phyloP scores from a whole-genome alignment of 2,329 filamentous ascomycete species.

The Drechslerella coelobrocha region DNA sequence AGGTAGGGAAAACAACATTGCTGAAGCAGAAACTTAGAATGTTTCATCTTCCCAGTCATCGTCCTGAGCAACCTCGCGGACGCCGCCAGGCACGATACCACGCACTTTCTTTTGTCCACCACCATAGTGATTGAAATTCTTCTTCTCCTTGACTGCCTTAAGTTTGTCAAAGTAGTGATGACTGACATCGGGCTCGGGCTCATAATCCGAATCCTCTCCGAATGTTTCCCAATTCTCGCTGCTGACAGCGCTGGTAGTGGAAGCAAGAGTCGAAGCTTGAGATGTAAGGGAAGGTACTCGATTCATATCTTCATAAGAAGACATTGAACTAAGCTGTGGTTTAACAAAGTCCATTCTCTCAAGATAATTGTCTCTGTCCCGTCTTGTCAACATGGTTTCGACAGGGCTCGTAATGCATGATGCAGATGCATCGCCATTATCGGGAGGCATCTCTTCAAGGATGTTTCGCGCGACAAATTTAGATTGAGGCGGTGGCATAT shows the following conservation, averaged over 20 bases:
- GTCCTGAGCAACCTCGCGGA: slow-evolving; percentile 27
- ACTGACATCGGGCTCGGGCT: slow-evolving; percentile 44
- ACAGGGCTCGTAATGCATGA: slow-evolving; percentile 25
- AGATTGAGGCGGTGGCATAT: slow-evolving; percentile 31
- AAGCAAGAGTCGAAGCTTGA: slow-evolving; percentile 47
- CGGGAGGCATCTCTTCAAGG: slow-evolving; percentile 38
- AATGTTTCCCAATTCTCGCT: slow-evolving; percentile 56
- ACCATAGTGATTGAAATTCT: slow-evolving; percentile 36
- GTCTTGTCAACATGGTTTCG: slow-evolving; percentile 32
- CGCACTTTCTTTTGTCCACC: slow-evolving; percentile 37
- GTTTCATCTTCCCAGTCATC: slow-evolving; percentile 47
- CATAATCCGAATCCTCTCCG: slow-evolving; percentile 52
- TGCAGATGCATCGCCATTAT: slow-evolving; percentile 18
- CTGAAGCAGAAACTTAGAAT: slow-evolving; percentile 11
- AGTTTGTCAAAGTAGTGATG: slow-evolving; percentile 46
- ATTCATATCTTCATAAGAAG: slow-evolving; percentile 43
- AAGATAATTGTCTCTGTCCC: slow-evolving; percentile 8
- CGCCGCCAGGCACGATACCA: slow-evolving; percentile 12
- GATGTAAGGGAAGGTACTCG: slow-evolving; percentile 46
- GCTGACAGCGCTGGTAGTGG: slow-evolving; percentile 48
- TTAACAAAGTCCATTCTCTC: slow-evolving; percentile 21
- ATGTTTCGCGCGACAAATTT: slow-evolving; percentile 35
- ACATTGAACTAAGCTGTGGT: slow-evolving; percentile 8
- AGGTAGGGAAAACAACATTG: slow-evolving; percentile 8
- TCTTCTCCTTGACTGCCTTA: slow-evolving; percentile 39